phyloP scores from a whole-genome alignment of 163 green algal species.

The Scenedesmus sp. region DNA sequence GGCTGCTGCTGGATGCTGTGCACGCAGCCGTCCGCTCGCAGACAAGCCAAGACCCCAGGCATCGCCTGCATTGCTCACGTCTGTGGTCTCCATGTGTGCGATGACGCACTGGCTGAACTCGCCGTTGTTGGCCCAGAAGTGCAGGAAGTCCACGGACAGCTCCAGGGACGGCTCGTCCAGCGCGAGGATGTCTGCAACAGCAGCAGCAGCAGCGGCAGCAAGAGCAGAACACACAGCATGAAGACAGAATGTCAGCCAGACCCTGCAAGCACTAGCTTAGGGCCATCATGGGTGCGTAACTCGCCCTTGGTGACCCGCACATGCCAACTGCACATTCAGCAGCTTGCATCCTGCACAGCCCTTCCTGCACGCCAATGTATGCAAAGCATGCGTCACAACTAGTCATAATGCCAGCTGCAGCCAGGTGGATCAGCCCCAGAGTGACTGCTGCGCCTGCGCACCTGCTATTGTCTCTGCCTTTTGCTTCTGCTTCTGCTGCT shows the following conservation, averaged over 20 bases:
- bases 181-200: constrained; percentile 28
- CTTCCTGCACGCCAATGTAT: too few species aligned
- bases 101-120: constrained; percentile 52
- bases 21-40: too few species aligned
- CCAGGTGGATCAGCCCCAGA: too few species aligned
- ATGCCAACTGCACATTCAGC: too few species aligned
- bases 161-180: constrained; percentile 30
- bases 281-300: too few species aligned
- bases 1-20: background rate
- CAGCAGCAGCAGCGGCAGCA: constrained; percentile 11
- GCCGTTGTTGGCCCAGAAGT: constrained; percentile 51
- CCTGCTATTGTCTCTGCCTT: constrained; percentile 42
- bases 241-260: background rate
- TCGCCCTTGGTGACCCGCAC: too few species aligned
- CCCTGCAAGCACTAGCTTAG: background rate
- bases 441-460: background rate
- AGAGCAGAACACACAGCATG: background rate
- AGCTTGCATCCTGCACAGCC: too few species aligned
- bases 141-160: constrained; percentile 18
- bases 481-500: constrained; percentile 24
- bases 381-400: too few species aligned
- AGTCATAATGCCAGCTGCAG: too few species aligned
- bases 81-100: constrained; percentile 46
- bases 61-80: background rate
- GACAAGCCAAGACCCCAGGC: too few species aligned